phyloP scores from a whole-genome alignment of 2,329 filamentous ascomycete species.

The Fusarium duplospermum region DNA sequence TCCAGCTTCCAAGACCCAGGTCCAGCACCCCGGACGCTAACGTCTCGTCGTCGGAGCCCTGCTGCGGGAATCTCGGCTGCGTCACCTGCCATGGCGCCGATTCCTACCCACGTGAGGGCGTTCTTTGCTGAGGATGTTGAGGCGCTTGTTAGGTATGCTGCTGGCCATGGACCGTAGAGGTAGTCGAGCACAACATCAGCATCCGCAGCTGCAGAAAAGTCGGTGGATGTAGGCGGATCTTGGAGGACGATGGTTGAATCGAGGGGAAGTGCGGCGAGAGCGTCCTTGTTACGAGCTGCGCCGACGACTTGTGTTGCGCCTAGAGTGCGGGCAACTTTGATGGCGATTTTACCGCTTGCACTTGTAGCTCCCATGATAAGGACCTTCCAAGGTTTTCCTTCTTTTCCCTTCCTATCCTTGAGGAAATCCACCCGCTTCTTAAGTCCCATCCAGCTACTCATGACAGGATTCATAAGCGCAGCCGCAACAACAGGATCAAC shows the following conservation, averaged over 20 bases:
- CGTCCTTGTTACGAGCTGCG: conserved; percentile 58
- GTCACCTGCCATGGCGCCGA: conserved; percentile 58
- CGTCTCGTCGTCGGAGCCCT: conserved; percentile 60
- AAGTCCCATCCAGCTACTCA: conserved; percentile 69
- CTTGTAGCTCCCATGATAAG: conserved; percentile 66
- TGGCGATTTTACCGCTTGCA: conserved; percentile 62
- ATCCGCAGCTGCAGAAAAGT: conserved; percentile 58
- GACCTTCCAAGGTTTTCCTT: conserved; percentile 56
- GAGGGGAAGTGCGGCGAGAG: conserved; percentile 56
- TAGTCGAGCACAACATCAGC: conserved; percentile 69
- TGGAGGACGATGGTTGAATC: conserved; percentile 60
- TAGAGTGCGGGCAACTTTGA: conserved; percentile 58
- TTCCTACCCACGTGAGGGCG: conserved; percentile 65
- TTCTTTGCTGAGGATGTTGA: conserved; percentile 47
- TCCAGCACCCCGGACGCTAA: conserved; percentile 60
- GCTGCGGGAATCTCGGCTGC: conserved; percentile 55
- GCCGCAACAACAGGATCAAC: conserved; percentile 63
- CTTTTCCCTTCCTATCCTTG: conserved; percentile 33
- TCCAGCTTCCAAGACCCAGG: conserved; percentile 56
- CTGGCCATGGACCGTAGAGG: conserved; percentile 61
- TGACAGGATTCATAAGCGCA: conserved; percentile 64
- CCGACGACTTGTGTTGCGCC: conserved; percentile 64
- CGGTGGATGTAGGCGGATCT: conserved; percentile 53
- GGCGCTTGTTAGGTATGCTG: conserved; percentile 56
- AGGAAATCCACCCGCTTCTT: conserved; percentile 54